A percentile compares a stretch with the other conserved stretches of the same genome.
phyloP scores from a whole-genome alignment of 306 rosid genomes.

The Trifolium repens region DNA sequence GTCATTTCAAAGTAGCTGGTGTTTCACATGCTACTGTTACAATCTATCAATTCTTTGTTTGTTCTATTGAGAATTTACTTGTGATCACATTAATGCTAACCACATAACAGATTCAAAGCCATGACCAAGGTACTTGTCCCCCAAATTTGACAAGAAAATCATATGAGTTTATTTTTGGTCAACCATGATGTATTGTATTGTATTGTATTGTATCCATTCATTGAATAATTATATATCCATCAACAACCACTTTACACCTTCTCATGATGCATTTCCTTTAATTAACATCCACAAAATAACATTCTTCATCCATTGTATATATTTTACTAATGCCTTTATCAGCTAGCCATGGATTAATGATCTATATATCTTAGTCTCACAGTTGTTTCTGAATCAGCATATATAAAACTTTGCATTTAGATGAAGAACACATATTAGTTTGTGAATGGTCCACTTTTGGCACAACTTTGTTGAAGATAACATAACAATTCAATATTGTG shows the following conservation, averaged over 20 bases:
- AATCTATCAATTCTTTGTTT: conserved; percentile 38
- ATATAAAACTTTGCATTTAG: conserved; percentile 16
- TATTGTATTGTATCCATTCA: not conserved
- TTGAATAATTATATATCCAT: not conserved
- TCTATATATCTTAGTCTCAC: conserved; percentile 11
- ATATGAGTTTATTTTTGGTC: not conserved
- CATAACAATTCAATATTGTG: conserved; percentile 23
- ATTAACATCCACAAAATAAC: not conserved
- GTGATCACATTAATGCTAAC: conserved; percentile 21
- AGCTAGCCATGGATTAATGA: conserved; percentile 10
- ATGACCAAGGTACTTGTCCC: conserved; percentile 34
- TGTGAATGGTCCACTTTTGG: conserved; percentile 32
- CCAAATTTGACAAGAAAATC: conserved; percentile 19
- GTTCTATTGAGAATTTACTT: conserved; percentile 38
- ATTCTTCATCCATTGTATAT: not conserved
- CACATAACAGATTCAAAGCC: conserved; percentile 28
- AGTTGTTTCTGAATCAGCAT: conserved; percentile 36
- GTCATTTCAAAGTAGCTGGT: conserved; percentile 45
- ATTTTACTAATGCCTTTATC: conserved; percentile 25
- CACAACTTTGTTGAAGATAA: conserved; percentile 24
- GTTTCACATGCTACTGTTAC: conserved; percentile 38
- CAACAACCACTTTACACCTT: not conserved
- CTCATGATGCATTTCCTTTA: not conserved
- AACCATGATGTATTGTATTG: not conserved
- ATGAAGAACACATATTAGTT: conserved; percentile 1